Base-by-base conservation (phyloP, 306 rosid species). In the Geum urbanum region DNA sequence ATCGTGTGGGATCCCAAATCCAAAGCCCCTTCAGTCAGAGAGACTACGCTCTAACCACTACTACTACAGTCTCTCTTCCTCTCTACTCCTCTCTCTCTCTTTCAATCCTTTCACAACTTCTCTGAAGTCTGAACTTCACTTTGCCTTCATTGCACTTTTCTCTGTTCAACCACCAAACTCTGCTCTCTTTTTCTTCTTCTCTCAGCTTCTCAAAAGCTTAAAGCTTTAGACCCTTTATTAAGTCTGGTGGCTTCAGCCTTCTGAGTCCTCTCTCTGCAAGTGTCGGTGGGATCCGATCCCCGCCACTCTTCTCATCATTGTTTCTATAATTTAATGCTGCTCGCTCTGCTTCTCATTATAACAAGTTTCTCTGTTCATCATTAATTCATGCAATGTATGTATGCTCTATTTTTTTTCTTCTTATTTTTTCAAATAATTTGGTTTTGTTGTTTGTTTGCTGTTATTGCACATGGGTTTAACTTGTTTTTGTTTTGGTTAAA, bases 111-210 rank as follows among this genome's bases (percentile, higher is more conserved):
- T 74, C 37, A 32, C 37, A 32, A 43, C 27, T 46, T 16, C 69
- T 8, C 40, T 49, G 10, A 48, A 10, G 80, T 64, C 40, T 49
- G 10, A 48, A 10, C 82, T 64, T 41, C 49, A 74, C 88, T 82
- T 82, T 74, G 66, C 88, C 76, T 46, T 62, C 82, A 66, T 80
- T 78, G 72, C 49, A 78, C 87, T 82, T 78, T 81, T 79, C 43
- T 20, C 74, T 66, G 14, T 57, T 77, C 4, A 32, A 3, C 4
- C 74, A 81, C 90, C 89, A 78, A 76, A 76, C 85, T 19, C 78
- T 14, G 20, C 11, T 4, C 47, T 48, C 46, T 47, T 5, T 24
- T 74, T 20, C 22, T 32, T 2, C 3, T 32, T 39, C 49, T 52
- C 62, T 18, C 57, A 48, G 63, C 53, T 50, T 67, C 69, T 19